A percentile compares a stretch with the other conserved stretches of the same genome.
phyloP scores from a whole-genome alignment of 345 rosid genomes.

The Populus euphratica region DNA sequence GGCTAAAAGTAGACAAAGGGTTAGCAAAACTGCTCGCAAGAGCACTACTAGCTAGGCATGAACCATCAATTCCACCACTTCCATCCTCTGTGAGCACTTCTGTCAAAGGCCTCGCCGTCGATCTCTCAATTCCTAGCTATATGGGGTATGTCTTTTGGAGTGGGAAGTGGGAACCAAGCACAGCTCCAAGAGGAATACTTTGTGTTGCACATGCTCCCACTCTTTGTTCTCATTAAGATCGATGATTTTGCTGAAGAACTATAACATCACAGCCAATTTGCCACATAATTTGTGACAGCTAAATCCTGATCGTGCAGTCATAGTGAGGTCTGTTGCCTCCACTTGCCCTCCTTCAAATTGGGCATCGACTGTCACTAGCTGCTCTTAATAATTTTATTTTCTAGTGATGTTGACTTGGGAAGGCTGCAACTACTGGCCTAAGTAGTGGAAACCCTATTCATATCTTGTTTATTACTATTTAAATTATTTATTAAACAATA shows the following conservation, averaged over 20 bases:
- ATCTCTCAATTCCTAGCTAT: background rate
- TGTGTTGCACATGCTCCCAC: background rate
- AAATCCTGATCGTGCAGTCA: background rate
- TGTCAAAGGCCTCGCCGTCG: conserved; percentile 1
- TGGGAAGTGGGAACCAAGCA: background rate
- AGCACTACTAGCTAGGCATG: conserved; percentile 8
- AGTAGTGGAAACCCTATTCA: background rate
- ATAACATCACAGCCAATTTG: background rate
- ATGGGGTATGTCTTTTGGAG: background rate
- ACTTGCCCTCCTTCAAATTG: background rate
- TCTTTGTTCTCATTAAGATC: background rate
- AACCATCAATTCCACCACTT: conserved; percentile 2
- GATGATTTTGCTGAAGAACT: background rate
- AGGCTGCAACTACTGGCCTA: background rate
- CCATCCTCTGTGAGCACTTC: background rate
- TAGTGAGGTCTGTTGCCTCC: background rate
- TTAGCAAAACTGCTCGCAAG: conserved; percentile 39
- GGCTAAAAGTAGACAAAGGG: conserved; percentile 44
- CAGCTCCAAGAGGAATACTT: background rate
- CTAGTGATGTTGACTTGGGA: background rate
- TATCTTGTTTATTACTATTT: background rate
- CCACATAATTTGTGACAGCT: background rate
- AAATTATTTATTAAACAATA: background rate
- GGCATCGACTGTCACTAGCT: background rate
- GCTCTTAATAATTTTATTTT: background rate